Base-by-base conservation (phyloP, 2,329 filamentous ascomycete species). In the Nannizziopsis arthrosporioides region DNA sequence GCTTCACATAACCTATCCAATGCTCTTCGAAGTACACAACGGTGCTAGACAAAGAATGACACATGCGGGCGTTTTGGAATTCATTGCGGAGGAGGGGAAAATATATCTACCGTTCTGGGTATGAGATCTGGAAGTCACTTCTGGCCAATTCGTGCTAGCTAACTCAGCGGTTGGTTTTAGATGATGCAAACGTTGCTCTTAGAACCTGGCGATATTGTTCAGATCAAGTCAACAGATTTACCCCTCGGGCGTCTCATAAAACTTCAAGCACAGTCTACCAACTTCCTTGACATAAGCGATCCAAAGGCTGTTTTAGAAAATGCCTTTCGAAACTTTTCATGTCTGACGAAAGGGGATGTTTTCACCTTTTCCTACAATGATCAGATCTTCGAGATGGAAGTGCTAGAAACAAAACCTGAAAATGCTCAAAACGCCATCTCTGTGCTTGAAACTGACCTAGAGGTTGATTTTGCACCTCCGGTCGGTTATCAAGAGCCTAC, bases 321-420 rank as follows among this genome's bases (percentile, higher is more conserved):
- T 59, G 90, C 88, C 0, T 95, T 98, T 68, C 82, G 90, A 38
- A 93, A 93, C 67, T 98, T 96, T 68, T 86, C 89, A 12, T 90
- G 90, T 44, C 75, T 96, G 12, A 94, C 89, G 2, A 86, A 89
- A 61, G 89, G 88, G 54, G 92, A 98, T 61, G 75, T 94, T 38
- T 98, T 98, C 73, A 93, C 85, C 54, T 98, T 98, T 64, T 77
- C 83, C 57, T 98, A 98, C 71, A 98, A 98, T 65, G 89, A 96
- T 62, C 84, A 88, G 52, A 75, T 88, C 8, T 98, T 92, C 69
- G 84, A 92, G 54, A 87, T 98, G 62, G 88, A 87, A 2, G 92
- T 98, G 1, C 70, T 96, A 11, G 90, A 96, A 61, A 86, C 93
- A 35, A 94, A 94, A 67, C 92, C 92, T 1, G 80, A 85, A 55